Evolutionary conservation across 441 rosid genomes (phyloP).

Genomic region (Pelargonium australe): DNA sequence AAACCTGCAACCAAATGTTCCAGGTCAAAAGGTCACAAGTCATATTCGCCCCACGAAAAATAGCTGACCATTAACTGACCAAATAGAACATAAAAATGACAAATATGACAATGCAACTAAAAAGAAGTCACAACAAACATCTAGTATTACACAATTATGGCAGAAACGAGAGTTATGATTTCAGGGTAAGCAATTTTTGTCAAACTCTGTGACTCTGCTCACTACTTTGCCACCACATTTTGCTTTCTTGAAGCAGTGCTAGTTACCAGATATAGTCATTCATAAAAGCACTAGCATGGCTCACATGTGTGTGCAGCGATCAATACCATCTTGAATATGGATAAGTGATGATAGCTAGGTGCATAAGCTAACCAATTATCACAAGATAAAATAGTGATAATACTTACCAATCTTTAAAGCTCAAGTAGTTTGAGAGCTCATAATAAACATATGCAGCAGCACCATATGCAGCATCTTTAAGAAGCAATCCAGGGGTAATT

Average conservation of each 20-base stretch:
- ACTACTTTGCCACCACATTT: neutral
- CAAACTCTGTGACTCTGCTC: neutral
- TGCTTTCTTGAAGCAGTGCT: neutral
- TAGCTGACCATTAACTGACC: neutral
- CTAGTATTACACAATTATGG: neutral
- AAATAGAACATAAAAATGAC: slow-evolving; percentile 6
- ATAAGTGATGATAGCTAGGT: slow-evolving; percentile 6
- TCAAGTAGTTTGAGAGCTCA: slow-evolving; percentile 94
- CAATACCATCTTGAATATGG: slow-evolving; percentile 8
- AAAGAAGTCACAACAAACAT: neutral
- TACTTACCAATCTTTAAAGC: slow-evolving; percentile 86
- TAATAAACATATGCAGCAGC: slow-evolving; percentile 98
- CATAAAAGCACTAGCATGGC: neutral
- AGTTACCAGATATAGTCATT: neutral
- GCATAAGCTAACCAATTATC: slow-evolving; percentile 3
- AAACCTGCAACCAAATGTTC: slow-evolving; percentile 51
- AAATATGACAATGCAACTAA: neutral
- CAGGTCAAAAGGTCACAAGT: slow-evolving; percentile 6
- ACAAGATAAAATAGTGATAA: slow-evolving; percentile 15
- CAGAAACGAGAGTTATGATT: too few species aligned
- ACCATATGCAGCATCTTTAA: slow-evolving; percentile 95
- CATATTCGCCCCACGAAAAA: neutral
- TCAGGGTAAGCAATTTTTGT: neutral
- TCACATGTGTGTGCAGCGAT: neutral
- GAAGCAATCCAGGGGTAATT: slow-evolving; percentile 78